Percentiles rank a stretch among this genome's conserved stretches.
phyloP scores from a whole-genome alignment of 352 stramenopile species.

The Thalassiosira hispida region DNA sequence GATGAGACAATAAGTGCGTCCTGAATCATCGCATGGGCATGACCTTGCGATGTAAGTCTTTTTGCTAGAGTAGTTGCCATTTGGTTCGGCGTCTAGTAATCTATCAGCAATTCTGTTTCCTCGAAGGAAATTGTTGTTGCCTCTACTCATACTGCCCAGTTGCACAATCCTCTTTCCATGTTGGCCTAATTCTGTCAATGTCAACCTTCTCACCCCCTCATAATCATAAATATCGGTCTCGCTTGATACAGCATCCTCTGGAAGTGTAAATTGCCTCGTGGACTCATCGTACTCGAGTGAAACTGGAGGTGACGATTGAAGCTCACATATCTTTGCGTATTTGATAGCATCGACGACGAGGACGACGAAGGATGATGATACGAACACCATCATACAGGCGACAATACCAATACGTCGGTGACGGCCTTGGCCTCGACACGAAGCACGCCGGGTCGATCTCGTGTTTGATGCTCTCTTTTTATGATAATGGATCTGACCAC shows the following conservation, averaged over 20 bases:
- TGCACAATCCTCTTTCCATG: background rate
- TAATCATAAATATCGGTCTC: background rate
- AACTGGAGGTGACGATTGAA: constrained; percentile 27
- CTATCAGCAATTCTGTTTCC: background rate
- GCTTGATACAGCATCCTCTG: background rate
- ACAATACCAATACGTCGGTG: background rate
- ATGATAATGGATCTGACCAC: background rate
- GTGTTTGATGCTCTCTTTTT: background rate
- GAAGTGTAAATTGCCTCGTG: constrained; percentile 26
- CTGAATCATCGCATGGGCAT: constrained; percentile 36
- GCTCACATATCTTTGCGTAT: constrained; percentile 43
- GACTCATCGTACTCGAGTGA: constrained; percentile 35
- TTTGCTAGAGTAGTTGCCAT: background rate
- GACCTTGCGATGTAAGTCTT: constrained; percentile 26
- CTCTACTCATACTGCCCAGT: background rate
- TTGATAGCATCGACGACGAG: background rate
- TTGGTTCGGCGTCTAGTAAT: background rate
- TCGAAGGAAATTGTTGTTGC: constrained; percentile 11
- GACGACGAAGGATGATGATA: background rate
- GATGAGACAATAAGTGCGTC: constrained; percentile 35
- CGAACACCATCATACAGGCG: background rate
- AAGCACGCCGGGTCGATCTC: background rate
- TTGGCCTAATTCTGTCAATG: background rate
- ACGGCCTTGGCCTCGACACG: background rate
- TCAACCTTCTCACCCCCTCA: constrained; percentile 1